phyloP scores from a whole-genome alignment of 2,329 filamentous ascomycete species.

The Calycina herbarum region DNA sequence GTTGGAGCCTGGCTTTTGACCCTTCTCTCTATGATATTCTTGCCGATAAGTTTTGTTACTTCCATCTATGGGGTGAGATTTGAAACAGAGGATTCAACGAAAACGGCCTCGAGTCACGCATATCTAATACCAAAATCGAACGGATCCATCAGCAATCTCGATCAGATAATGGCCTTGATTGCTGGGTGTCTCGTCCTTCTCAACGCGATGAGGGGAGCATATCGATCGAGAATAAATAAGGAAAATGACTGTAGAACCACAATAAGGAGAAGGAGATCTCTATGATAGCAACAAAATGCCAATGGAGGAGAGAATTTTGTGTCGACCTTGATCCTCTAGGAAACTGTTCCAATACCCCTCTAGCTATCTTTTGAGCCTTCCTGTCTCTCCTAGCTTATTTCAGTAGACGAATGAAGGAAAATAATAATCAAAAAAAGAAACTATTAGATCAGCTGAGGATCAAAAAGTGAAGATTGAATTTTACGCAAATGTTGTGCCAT shows the following conservation, averaged over 20 bases:
- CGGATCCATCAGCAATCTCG: neutral
- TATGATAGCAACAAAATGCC: neutral
- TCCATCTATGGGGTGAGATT: neutral
- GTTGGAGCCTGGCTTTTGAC: neutral
- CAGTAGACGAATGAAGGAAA: too few species aligned
- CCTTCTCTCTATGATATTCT: neutral
- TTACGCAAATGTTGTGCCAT: too few species aligned
- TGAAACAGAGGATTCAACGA: neutral
- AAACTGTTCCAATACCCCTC: too few species aligned
- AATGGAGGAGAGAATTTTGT: too few species aligned
- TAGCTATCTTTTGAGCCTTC: too few species aligned
- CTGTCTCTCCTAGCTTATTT: too few species aligned
- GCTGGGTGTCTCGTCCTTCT: neutral
- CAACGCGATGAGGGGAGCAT: neutral
- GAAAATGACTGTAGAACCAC: neutral
- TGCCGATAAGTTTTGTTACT: neutral
- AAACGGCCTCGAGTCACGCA: neutral
- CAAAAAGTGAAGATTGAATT: too few species aligned
- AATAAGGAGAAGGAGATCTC: neutral
- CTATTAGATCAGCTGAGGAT: too few species aligned
- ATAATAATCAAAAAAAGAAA: too few species aligned
- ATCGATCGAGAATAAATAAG: neutral
- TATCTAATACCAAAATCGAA: neutral
- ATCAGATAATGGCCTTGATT: neutral
- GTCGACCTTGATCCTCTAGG: too few species aligned